Percentiles rank a stretch among this genome's conserved stretches.
Evolutionary conservation across 116 monocot species (phyloP).

Genomic region (Trichopus zeylanicus): DNA sequence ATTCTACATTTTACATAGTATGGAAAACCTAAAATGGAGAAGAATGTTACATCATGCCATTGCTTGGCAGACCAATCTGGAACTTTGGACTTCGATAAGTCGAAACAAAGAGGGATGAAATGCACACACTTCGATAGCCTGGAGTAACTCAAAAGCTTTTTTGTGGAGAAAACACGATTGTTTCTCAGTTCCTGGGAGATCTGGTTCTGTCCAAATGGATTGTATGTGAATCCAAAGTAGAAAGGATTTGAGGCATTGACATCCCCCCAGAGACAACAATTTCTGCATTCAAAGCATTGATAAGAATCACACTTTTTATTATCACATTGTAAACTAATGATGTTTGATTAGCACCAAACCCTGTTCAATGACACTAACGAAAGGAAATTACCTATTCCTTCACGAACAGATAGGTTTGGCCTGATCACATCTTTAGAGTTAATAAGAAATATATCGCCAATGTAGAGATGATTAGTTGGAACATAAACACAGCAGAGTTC

Average conservation of each 20-base stretch:
- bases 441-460: slow-evolving; percentile 86
- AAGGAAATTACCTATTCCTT: slow-evolving; percentile 74
- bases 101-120: neutral
- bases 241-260: slow-evolving; percentile 91
- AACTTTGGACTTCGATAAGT: neutral
- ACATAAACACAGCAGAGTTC: slow-evolving; percentile 87
- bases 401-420: slow-evolving; percentile 88
- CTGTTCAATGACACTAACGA: neutral
- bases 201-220: slow-evolving; percentile 37
- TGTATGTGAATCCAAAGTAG: slow-evolving; percentile 40
- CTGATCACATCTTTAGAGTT: slow-evolving; percentile 83
- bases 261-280: slow-evolving; percentile 92
- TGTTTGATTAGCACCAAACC: neutral
- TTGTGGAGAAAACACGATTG: neutral
- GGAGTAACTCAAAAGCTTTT: neutral
- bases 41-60: slow-evolving; percentile 1
- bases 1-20: neutral
- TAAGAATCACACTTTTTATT: no score
- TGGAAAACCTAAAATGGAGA: neutral
- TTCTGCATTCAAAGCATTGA: slow-evolving; percentile 35
- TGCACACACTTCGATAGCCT: neutral
- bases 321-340: neutral
- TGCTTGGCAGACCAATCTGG: neutral
- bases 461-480: slow-evolving; percentile 95
- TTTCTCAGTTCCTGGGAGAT: slow-evolving; percentile 19